These are phyloP conservation scores for Austropuccinia psidii DNA, from an alignment of 1,284 basidiomycete species.

Conservation along the genomic window DNA sequence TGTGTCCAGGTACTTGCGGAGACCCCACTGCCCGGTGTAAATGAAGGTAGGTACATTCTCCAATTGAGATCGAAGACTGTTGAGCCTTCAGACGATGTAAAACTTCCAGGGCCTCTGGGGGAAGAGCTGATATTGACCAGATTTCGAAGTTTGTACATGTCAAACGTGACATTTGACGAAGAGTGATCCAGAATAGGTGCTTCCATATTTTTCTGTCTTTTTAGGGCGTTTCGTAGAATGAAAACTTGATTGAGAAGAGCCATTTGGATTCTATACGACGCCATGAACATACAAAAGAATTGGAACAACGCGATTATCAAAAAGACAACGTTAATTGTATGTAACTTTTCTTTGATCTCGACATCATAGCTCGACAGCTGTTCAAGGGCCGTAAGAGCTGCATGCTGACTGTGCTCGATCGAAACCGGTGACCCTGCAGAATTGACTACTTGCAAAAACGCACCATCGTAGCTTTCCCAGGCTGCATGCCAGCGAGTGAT, in stretches of 20 bases:
- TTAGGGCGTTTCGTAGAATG: background rate
- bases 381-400: background rate
- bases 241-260: background rate
- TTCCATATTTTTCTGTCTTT: background rate
- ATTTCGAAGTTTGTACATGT: background rate
- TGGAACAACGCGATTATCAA: background rate
- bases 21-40: background rate
- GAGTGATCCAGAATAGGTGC: background rate
- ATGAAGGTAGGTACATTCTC: background rate
- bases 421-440: background rate
- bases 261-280: background rate
- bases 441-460: background rate
- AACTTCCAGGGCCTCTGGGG: background rate
- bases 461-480: background rate
- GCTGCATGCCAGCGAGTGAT: background rate
- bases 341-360: background rate
- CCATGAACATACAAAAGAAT: background rate
- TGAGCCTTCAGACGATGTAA: background rate
- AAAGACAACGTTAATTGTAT: background rate
- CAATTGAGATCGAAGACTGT: background rate
- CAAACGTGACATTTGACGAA: background rate
- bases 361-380: background rate
- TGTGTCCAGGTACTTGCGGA: constrained; percentile 1
- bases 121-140: background rate
- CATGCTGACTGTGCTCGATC: background rate